Base-by-base conservation (phyloP, 805 yeast species). In the Dipodascus albidus region DNA sequence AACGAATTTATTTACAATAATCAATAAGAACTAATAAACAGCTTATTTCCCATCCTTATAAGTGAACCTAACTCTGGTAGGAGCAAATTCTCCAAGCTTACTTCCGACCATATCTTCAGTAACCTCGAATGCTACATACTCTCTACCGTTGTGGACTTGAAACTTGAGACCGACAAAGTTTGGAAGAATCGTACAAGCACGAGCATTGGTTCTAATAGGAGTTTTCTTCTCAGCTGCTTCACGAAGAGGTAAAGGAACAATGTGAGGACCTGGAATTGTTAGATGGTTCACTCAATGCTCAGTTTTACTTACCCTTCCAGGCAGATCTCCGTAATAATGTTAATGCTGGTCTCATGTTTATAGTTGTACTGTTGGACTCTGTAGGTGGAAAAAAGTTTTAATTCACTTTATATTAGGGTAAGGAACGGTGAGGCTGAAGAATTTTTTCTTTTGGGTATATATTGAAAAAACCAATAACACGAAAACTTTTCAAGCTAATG, bases 41-140 rank as follows among this genome's bases (percentile, higher is more conserved):
- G 23, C 17, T 24, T 53, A 60, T 52, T 66, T 64, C 20, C 61
- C 58, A 60, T 66, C 62, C 59, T 89, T 85, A 72, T 86, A 89
- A 58, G 79, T 81, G 70, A 87, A 87, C 66, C 84, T 81, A 78
- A 87, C 87, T 70, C 98, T 80, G 1, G 99, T 93, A 53, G 90
- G 87, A 1, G 95, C 96, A 73, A 87, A 93, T 68, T 91, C 97
- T 1, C 99, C 99, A 53, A 93, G 73, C 67, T 91, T 93, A 60
- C 83, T 79, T 19, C 99, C 99, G 56, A 93, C 96, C 99, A 93
- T 93, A 62, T 93, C 93, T 66, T 93, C 97, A 6, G 85, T 80
- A 20, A 93, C 79, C 59, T 83, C 87, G 52, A 93, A 77, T 51
- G 88, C 87, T 42, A 89, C 95, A 65, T 90, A 93, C 61, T 88